Base-by-base conservation (phyloP, 306 rosid species). In the Medicago arabica region DNA sequence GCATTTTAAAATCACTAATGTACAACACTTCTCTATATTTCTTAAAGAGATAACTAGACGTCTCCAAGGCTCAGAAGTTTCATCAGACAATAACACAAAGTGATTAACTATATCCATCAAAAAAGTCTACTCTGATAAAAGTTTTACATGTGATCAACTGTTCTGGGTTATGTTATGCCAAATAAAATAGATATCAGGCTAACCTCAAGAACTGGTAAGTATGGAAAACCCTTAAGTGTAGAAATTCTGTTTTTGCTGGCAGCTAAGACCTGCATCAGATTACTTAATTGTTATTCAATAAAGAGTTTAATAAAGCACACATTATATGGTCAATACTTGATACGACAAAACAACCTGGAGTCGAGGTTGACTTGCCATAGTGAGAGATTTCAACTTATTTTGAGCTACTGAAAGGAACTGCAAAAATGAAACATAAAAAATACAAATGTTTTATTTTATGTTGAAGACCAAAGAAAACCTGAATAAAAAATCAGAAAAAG, bases 331-430 rank as follows among this genome's bases (percentile, higher is more conserved):
- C 68, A 81, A 80, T 54, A 68, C 67, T 67, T 19, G 55, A 71
- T 75, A 69, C 18, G 75, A 74, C n/a, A 71, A 86, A 80, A 75
- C 68, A 66, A 95, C 97, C 99, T 95, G 99, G 16, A 95, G 89
- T 67, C 99, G 92, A 73, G 99, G 99, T 75, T 95, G 99, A 77
- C 93, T 95, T 82, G 97, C 99, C 99, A 95, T 95, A 71, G 90
- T 81, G 55, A 95, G 92, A 77, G 93, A 87, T 89, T 88, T 95
- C 87, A 95, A 84, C 83, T 95, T 92, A 86, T 95, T 95, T 80
- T 95, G 99, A 82, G 99, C 99, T 65, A 95, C 96, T 18, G 99
- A 95, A 51, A 95, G 99, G 82, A 95, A 95, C 97, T 95, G 87
- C 67, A 80, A 67, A 71, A 81, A 69, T 44, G 59, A 79, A 49